Evolutionary conservation across 768 basidiomycete species (phyloP).

Genomic region (Porpolomopsis calyptriformis): DNA sequence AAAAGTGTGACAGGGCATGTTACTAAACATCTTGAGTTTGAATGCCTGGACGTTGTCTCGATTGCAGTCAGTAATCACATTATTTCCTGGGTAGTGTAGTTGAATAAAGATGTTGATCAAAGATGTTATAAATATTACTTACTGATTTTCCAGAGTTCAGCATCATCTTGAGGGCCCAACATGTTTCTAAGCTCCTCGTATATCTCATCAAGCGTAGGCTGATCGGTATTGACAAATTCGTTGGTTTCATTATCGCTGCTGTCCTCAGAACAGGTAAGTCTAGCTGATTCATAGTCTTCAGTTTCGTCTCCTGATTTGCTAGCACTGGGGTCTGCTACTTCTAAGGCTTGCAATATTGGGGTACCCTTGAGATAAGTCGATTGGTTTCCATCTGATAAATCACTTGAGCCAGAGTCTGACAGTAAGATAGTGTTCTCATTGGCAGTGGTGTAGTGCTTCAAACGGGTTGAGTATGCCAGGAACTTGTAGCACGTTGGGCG

Average conservation of each 20-base stretch:
- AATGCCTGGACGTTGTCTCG: constrained; percentile 21
- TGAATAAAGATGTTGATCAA: background rate
- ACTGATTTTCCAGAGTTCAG: constrained; percentile 5
- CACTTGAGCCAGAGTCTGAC: background rate
- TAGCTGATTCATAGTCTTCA: background rate
- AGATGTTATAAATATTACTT: background rate
- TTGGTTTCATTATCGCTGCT: background rate
- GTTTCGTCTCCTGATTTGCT: too few species aligned
- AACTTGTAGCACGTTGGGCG: background rate
- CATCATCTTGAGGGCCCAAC: constrained; percentile 4
- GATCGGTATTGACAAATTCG: background rate
- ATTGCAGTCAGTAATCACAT: constrained; percentile 15
- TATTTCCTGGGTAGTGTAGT: constrained; percentile 10
- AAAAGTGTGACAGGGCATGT: constrained; percentile 18
- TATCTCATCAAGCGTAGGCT: constrained; percentile 5
- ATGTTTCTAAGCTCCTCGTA: constrained; percentile 2
- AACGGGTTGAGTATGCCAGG: constrained; percentile 1
- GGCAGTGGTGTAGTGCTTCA: background rate
- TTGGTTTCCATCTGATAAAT: background rate
- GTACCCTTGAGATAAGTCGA: too few species aligned
- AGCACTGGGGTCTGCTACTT: too few species aligned
- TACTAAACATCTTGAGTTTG: constrained; percentile 12
- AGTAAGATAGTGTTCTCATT: background rate
- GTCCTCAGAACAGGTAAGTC: too few species aligned
- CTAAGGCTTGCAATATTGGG: too few species aligned